Evolutionary conservation across 179 eudicot genomes (phyloP).

Genomic region (Beta corolliflora): DNA sequence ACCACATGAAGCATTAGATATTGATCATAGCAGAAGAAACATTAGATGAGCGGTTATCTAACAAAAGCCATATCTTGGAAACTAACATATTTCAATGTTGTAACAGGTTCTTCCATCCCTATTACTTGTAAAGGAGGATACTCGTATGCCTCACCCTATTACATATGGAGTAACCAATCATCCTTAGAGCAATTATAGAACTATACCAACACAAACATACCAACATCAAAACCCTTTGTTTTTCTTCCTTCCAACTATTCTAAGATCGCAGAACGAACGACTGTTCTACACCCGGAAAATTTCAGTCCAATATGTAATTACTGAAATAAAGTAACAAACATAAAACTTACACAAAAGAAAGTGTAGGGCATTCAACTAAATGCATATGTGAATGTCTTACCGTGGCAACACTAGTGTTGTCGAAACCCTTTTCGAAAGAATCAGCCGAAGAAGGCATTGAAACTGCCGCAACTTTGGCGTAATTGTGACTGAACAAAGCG

Average conservation of each 20-base stretch:
- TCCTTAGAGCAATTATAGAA: not conserved
- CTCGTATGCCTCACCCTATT: not conserved
- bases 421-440: conserved; percentile 29
- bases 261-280: not conserved
- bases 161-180: not conserved
- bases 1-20: not conserved
- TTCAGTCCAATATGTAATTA: too few relatives aligned
- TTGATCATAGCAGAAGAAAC: not conserved
- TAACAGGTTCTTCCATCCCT: not conserved
- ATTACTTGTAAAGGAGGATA: not conserved
- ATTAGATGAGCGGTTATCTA: not conserved
- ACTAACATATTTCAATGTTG: not conserved
- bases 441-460: conserved; percentile 34
- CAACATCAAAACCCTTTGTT: not conserved
- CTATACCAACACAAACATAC: not conserved
- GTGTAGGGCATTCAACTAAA: not conserved
- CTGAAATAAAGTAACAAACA: too few relatives aligned
- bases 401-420: conserved; percentile 27
- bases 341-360: not conserved
- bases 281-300: not conserved
- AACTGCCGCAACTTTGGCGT: conserved; percentile 50
- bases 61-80: not conserved
- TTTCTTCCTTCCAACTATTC: not conserved
- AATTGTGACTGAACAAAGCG: conserved; percentile 30
- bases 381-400: conserved; percentile 29